Evolutionary conservation across 2,329 filamentous ascomycete species (phyloP).

Genomic region (Aspergillus sp.): DNA sequence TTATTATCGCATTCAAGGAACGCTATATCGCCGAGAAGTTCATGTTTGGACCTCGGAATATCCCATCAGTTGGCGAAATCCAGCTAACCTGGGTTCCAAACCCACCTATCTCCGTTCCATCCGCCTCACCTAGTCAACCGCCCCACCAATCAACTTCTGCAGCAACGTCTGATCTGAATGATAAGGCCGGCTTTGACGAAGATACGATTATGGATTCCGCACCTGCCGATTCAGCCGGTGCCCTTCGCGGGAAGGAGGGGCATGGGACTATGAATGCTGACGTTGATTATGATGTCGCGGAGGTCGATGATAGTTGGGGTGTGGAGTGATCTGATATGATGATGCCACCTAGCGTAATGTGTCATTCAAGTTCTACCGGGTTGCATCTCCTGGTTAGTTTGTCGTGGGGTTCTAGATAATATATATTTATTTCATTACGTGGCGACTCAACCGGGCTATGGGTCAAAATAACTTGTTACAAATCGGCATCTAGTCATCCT

Average conservation of each 20-base stretch:
- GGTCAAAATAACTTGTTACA: background rate
- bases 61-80: conserved; percentile 54
- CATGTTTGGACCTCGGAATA: conserved; percentile 47
- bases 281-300: conserved; percentile 53
- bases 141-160: background rate
- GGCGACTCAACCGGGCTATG: no score
- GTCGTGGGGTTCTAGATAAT: no score
- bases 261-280: conserved; percentile 30
- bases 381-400: no score
- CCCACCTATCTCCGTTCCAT: conserved; percentile 26
- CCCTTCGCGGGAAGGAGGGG: conserved; percentile 8
- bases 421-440: no score
- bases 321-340: conserved; percentile 13
- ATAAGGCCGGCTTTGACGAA: conserved; percentile 25
- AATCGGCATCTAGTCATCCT: background rate
- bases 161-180: conserved; percentile 17
- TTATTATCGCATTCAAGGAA: conserved; percentile 49
- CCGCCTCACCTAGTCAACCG: background rate
- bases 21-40: conserved; percentile 57
- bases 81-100: conserved; percentile 57
- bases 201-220: conserved; percentile 34
- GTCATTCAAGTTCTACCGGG: background rate
- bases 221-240: conserved; percentile 15
- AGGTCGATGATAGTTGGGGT: conserved; percentile 49
- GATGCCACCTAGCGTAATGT: background rate